Base-by-base conservation (phyloP, 371 early-diverging fungal genomes). In the Mucor velutinosus region DNA sequence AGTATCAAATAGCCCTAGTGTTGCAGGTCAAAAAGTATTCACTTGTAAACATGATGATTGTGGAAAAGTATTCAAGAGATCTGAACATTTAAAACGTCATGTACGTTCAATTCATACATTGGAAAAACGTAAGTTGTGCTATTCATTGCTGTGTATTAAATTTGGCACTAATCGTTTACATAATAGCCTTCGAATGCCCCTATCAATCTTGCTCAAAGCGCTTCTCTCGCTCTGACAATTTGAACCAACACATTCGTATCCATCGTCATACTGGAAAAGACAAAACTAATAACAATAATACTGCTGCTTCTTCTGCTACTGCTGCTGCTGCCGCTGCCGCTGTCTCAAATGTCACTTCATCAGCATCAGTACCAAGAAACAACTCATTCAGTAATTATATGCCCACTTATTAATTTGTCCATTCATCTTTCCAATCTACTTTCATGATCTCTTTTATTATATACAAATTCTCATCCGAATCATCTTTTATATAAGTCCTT, bases 221-320 rank as follows among this genome's bases (percentile, higher is more conserved):
- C 0, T 97, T 97, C 78, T 89, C 93, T 12, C 85, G 97, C 57
- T 89, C 90, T 33, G 95, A 95, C 69, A 94, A 94, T 72, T 71
- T 95, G 62, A 87, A 89, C 63, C 90, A 90, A 67, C 93, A 92
- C 65, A 84, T 89, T 58, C 85, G 86, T 25, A 88, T 86, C 53
- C 89, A 87, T 62, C 82, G 85, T 19, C 86, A 87, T 66, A 87
- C 71, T 0, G 68, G 68, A 61, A 74, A 74, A 55, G 75, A 74
- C 35, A 74, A 74, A 30, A 53, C 39, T 37, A 64, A 65, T 33
- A 45, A 62, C n/a, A 65, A 62, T 62, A 55, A 59, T 58, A n/a
- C 49, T 47, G n/a, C 51, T 43, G n/a, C n/a, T 62, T 43, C 55
- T 61, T 12, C 60, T 27, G 15, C 60, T 17, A 15, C 60, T 45